Percentiles rank a stretch among this genome's conserved stretches.
Evolutionary conservation across 768 basidiomycete species (phyloP).

Genomic region (Trametopsis cervina): DNA sequence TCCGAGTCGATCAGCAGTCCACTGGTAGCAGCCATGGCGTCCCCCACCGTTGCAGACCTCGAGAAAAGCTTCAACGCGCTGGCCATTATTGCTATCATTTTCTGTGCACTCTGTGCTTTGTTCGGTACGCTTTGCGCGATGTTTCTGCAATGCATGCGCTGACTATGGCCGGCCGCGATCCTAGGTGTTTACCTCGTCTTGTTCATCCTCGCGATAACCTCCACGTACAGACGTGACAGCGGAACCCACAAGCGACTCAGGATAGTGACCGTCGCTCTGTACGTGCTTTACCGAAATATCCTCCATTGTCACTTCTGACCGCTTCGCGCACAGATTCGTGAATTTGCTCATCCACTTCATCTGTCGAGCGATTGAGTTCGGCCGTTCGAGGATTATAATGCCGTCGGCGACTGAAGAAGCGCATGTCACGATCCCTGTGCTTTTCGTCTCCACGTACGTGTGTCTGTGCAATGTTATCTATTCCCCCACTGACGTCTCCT

Average conservation of each 20-base stretch:
- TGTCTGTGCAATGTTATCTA: background rate
- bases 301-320: too few species aligned
- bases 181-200: conserved; percentile 15
- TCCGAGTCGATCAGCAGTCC: too few species aligned
- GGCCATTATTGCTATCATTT: background rate
- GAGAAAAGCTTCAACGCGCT: conserved; percentile 3
- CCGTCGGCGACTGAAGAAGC: conserved; percentile 9
- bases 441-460: conserved; percentile 12
- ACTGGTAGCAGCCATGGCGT: too few species aligned
- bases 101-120: background rate
- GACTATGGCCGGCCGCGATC: background rate
- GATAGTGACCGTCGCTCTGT: conserved; percentile 16
- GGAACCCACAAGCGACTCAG: conserved; percentile 11
- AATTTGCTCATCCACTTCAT: conserved; percentile 16
- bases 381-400: conserved; percentile 10
- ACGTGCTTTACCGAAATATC: conserved; percentile 1
- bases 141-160: background rate
- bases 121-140: background rate
- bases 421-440: conserved; percentile 14
- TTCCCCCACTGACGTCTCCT: background rate
- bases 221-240: conserved; percentile 10
- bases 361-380: conserved; percentile 15
- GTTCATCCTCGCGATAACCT: conserved; percentile 18
- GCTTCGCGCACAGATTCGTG: conserved; percentile 16
- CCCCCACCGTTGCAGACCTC: background rate